Percentiles rank a stretch among this genome's conserved stretches.
Evolutionary conservation across 495 filamentous ascomycete genomes (phyloP).

Genomic region (Cercophora sp.): DNA sequence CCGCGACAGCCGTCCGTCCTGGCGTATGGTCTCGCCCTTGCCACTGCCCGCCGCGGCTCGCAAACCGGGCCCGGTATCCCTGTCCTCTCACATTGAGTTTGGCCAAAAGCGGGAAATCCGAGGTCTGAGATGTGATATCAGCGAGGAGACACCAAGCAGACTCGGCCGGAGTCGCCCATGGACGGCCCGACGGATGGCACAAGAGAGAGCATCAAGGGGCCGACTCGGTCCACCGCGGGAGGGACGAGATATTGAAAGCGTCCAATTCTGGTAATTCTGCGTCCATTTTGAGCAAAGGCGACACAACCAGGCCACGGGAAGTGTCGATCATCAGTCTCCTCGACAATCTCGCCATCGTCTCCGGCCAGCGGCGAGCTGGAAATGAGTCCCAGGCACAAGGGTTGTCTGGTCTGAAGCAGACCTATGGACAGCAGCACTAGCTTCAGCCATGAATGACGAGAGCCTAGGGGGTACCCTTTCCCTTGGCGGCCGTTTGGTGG

Average conservation of each 20-base stretch:
- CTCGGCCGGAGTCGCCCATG: not conserved
- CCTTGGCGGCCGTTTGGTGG: not conserved
- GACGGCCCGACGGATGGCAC: conserved; percentile 4
- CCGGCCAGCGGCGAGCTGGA: not conserved
- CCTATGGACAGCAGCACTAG: not conserved
- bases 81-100: not conserved
- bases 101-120: not conserved
- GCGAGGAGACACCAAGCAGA: not conserved
- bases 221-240: conserved; percentile 11
- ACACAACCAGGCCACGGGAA: not conserved
- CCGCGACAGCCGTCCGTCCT: conserved; percentile 9
- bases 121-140: not conserved
- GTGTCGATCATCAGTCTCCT: not conserved
- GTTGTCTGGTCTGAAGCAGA: not conserved
- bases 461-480: not conserved
- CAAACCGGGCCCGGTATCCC: not conserved
- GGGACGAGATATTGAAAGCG: not conserved
- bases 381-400: not conserved
- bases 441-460: not conserved
- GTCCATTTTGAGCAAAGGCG: conserved; percentile 20
- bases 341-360: not conserved
- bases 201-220: not conserved
- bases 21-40: conserved; percentile 2
- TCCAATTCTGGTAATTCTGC: conserved; percentile 11
- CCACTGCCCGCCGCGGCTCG: not conserved